phyloP scores from a whole-genome alignment of 441 rosid species.

The Gossypium gossypioides region DNA sequence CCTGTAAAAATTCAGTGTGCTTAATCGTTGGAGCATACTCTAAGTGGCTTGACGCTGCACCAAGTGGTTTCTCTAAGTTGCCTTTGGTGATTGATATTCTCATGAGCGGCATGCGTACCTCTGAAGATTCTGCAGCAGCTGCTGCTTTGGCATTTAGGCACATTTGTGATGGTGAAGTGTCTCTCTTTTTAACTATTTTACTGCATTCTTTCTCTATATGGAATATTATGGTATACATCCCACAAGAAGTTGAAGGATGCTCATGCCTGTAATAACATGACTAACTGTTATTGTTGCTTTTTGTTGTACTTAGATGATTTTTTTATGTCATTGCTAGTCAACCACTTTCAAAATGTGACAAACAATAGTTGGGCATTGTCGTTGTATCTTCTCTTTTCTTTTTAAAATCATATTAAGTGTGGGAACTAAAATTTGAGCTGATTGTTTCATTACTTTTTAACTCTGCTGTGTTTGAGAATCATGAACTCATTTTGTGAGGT shows the following conservation, averaged over 20 bases:
- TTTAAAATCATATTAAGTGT: background rate
- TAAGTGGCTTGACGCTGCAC: conserved; percentile 85
- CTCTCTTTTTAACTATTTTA: background rate
- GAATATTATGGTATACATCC: background rate
- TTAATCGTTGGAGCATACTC: conserved; percentile 92
- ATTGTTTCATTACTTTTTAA: background rate
- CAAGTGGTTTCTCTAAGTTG: conserved; percentile 59
- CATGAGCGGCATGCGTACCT: conserved; percentile 83
- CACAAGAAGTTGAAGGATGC: background rate
- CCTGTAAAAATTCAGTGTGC: conserved; percentile 56
- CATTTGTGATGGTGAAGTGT: conserved; percentile 70
- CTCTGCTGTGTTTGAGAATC: background rate
- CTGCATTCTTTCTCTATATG: conserved; percentile 6
- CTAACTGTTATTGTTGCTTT: background rate
- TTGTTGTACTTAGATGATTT: background rate
- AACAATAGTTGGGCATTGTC: background rate
- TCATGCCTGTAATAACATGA: background rate
- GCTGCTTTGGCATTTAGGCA: conserved; percentile 95
- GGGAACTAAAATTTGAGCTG: background rate
- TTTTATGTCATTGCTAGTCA: background rate
- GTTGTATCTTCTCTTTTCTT: background rate
- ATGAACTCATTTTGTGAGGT: conserved; percentile 1
- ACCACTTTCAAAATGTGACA: background rate
- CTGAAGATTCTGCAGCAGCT: conserved; percentile 97
- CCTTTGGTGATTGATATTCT: conserved; percentile 70